phyloP scores from a whole-genome alignment of 371 early-diverging fungal genomes.

The Mucor lusitanicus region DNA sequence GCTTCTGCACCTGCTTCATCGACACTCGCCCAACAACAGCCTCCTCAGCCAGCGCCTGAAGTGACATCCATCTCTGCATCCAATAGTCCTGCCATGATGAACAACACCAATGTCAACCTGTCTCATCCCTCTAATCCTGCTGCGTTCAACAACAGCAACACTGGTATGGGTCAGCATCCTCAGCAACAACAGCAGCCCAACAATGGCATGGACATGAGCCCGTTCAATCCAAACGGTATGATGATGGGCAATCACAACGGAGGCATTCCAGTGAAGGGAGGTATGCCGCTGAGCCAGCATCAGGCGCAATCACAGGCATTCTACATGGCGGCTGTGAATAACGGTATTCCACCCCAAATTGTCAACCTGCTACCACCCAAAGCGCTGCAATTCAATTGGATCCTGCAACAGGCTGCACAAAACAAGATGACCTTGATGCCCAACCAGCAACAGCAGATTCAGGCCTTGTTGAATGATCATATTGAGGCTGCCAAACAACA shows the following conservation, averaged over 20 bases:
- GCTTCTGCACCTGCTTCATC: not conserved
- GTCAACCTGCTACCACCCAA: conserved; percentile 31
- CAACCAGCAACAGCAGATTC: conserved; percentile 32
- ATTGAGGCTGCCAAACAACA: conserved; percentile 27
- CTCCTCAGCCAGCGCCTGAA: not conserved
- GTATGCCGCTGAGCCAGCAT: conserved; percentile 26
- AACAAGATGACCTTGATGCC: conserved; percentile 24
- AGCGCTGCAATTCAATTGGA: conserved; percentile 37
- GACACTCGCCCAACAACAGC: conserved; percentile 4
- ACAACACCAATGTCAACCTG: not conserved
- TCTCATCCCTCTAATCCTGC: not conserved
- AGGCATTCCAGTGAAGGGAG: conserved; percentile 22
- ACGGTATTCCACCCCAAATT: conserved; percentile 38
- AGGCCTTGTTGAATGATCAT: conserved; percentile 20
- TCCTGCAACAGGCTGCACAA: conserved; percentile 35
- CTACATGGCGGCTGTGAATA: conserved; percentile 35
- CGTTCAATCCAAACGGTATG: not conserved
- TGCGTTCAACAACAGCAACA: not conserved
- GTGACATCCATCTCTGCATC: conserved; percentile 4
- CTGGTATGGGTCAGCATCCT: not conserved
- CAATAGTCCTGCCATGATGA: conserved; percentile 10
- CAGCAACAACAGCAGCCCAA: not conserved
- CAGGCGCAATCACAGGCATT: conserved; percentile 28
- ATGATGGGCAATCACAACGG: not conserved
- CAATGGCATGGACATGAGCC: not conserved